These are phyloP conservation scores for Ascochyta fabae DNA, from an alignment of 2,329 filamentous ascomycete genomes.

Conservation along the genomic window DNA sequence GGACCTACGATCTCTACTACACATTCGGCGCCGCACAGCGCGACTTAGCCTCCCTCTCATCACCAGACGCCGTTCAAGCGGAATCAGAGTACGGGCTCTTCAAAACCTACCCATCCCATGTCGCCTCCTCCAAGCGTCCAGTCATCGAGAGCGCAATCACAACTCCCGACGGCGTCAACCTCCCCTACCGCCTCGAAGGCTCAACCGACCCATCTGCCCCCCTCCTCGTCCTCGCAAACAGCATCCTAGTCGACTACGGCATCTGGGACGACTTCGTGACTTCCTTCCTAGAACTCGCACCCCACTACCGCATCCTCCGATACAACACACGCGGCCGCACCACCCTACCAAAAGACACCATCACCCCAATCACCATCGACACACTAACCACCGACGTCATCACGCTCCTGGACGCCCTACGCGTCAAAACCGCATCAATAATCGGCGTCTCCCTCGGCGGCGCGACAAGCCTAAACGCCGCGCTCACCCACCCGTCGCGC, in stretches of 20 bases:
- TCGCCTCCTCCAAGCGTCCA: constrained; percentile 45
- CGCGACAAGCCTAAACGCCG: constrained; percentile 76
- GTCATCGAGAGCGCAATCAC: constrained; percentile 72
- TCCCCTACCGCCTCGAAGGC: constrained; percentile 80
- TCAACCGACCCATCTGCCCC: constrained; percentile 70
- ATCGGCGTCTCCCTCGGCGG: constrained; percentile 84
- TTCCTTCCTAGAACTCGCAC: constrained; percentile 61
- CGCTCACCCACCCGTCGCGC: constrained; percentile 68
- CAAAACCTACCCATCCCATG: constrained; percentile 58
- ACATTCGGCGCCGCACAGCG: constrained; percentile 78
- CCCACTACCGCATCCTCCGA: constrained; percentile 75
- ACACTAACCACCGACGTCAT: constrained; percentile 72
- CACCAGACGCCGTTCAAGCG: constrained; percentile 56
- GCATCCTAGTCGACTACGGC: constrained; percentile 74
- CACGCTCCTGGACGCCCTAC: constrained; percentile 70
- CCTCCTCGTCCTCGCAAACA: constrained; percentile 78
- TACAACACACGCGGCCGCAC: constrained; percentile 78
- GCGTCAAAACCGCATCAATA: constrained; percentile 69
- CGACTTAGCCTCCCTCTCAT: constrained; percentile 66
- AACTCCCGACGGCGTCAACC: constrained; percentile 69
- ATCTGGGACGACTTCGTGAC: constrained; percentile 82
- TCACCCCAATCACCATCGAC: constrained; percentile 62
- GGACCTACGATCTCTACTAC: constrained; percentile 76
- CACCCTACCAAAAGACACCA: constrained; percentile 49
- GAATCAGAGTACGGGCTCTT: constrained; percentile 62